Conservation (phyloP, 371 early-diverging fungal genomes). For the Mucor velutinosus region DNA sequence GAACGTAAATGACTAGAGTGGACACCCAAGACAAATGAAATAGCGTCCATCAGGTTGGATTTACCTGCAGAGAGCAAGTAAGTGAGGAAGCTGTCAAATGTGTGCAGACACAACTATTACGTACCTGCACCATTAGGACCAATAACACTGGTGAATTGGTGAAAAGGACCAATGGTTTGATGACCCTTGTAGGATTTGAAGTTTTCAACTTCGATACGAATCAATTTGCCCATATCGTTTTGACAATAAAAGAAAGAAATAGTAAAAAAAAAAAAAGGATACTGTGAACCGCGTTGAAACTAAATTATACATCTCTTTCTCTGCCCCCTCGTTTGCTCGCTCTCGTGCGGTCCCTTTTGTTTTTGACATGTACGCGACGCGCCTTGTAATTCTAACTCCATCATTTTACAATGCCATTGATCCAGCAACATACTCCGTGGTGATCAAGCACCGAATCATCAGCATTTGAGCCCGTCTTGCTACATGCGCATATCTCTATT, state of each 20-base stretch:
- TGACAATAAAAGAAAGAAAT: slow-evolving; percentile 2
- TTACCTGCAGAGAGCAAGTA: slow-evolving; percentile 67
- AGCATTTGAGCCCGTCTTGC: too few relatives aligned
- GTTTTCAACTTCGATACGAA: slow-evolving; percentile 94
- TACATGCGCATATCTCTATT: too few relatives aligned
- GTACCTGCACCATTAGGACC: slow-evolving; percentile 99
- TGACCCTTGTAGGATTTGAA: slow-evolving; percentile 98
- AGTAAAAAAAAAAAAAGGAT: slow-evolving; percentile 4
- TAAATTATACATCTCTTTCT: not conserved
- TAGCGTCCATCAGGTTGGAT: slow-evolving; percentile 99
- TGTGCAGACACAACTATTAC: not conserved
- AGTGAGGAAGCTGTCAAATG: not conserved
- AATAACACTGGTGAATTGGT: slow-evolving; percentile 96
- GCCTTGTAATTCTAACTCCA: not conserved
- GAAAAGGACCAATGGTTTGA: slow-evolving; percentile 95
- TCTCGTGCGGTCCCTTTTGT: not conserved
- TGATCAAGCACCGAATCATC: too few relatives aligned
- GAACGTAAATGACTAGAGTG: slow-evolving; percentile 89
- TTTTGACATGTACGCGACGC: slow-evolving; percentile 4
- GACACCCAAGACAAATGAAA: slow-evolving; percentile 97
- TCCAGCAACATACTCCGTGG: too few relatives aligned
- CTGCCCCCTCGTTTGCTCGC: not conserved
- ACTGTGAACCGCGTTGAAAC: slow-evolving; percentile 8
- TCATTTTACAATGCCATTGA: not conserved
- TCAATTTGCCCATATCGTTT: slow-evolving; percentile 73